Evolutionary conservation across 805 yeast genomes (phyloP), one percentile per base, ranked within the genome.

Genomic region (Komagataella pseudopastoris): DNA sequence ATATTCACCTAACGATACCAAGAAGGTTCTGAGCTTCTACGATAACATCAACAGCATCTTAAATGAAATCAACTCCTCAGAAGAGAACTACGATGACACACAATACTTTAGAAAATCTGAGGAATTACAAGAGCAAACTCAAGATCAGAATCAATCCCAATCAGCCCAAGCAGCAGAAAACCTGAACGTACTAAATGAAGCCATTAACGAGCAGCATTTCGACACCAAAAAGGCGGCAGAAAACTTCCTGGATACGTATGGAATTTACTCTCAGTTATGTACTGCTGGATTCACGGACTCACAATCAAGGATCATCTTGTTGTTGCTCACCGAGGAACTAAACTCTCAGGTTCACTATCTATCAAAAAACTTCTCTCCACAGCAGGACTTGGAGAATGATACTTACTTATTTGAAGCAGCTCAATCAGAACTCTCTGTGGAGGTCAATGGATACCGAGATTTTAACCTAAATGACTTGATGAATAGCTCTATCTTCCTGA

Each of bases 351-450:
- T 81, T 23, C 70, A 72, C 36, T 70, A 74, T 62, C 66, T 82
- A 43, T 70, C 73, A 48, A 63, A 67, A 4, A 71, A 70, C 52
- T 78, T 76, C 61, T 67, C 77, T 4, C 80, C 77, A 20, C 66
- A 67, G 23, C 79, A 80, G 55, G 96, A 88, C 57, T 68, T 88
- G 14, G 96, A 90, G 56, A 91, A 90, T 59, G 96, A 91, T 59
- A 76, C 80, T 20, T 93, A 91, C 61, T 67, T 93, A 12, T 90
- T 88, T 63, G 91, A 89, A 62, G 95, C 96, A 36, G 96, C 96
- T 0, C 88, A 88, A 55, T 83, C 90, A 51, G 98, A 91, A 63
- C 67, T 91, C 44, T 67, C 84, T 49, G 87, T 85, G 47, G 96
- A 89, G 58, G 78, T 89, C 22, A 80, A 83, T 45, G 75, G 82